Evolutionary conservation across 2,329 filamentous ascomycete genomes (phyloP), one percentile per base, ranked within the genome.

Genomic region (Neurospora sp.): DNA sequence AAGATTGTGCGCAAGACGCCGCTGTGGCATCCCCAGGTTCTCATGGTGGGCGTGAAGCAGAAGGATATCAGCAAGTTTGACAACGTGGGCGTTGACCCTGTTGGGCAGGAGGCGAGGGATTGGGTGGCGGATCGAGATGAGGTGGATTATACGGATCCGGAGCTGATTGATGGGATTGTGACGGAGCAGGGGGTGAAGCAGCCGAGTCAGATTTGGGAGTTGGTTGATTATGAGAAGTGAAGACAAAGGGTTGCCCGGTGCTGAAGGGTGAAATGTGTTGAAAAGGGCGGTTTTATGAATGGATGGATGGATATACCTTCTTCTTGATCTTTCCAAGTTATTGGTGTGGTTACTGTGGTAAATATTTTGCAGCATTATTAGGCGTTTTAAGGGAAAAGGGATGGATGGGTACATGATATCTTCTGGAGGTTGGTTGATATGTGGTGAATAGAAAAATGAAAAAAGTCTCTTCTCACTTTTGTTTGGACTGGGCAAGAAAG

Each of bases 1-100:
- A 99, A 99, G 82, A 97, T 99, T 78, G 93, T 96, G 66, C 87
- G 93, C 76, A 86, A 96, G 69, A 96, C 94, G 76, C 93, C 95
- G 1, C 82, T 96, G 28, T 89, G 90, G 73, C 93, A 97, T 80
- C 88, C 90, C 71, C 92, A 96, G 77, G 82, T 97, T 71, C 70
- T 73, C 28, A 75, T 77, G 66, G 76, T 79, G 62, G 92, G 92
- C 0, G 89, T 97, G 74, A 87, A 91, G 77, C 93, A 97, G 80
- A 86, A 88, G 1, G 83, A 86, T 38, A 70, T 75, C 15, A 70
- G 69, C 70, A 72, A 73, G 69, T 75, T 74, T 52, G 74, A 72
- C 17, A 73, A 74, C 9, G 23, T 76, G 2, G 75, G 72, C 10
- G 67, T 68, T 23, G 71, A 73, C 5, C 46, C 43, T 5, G 79